Conservation (phyloP, 2,329 filamentous ascomycete species). For the Fusarium piperis region DNA sequence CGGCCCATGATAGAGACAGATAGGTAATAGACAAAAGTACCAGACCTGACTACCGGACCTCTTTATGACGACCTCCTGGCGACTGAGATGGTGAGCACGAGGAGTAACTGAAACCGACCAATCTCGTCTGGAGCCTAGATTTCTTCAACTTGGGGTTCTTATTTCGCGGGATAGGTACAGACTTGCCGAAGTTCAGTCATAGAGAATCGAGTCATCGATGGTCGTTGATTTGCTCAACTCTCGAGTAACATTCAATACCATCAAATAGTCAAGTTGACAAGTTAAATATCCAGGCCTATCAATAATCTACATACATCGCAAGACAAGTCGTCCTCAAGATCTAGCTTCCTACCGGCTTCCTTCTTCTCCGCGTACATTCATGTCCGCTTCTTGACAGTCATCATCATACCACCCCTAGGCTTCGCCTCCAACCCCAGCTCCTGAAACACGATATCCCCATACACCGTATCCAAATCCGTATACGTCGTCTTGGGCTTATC, state of each 20-base stretch:
- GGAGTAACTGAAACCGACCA: not conserved
- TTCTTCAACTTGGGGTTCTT: not conserved
- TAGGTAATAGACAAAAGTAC: constrained; percentile 9
- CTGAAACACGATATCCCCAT: constrained; percentile 38
- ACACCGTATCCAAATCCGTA: constrained; percentile 38
- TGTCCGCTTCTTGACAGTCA: constrained; percentile 25
- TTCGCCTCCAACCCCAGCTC: constrained; percentile 33
- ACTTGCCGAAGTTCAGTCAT: not conserved
- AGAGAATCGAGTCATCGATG: not conserved
- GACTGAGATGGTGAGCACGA: too few species aligned
- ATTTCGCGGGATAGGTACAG: not conserved
- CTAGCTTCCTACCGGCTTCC: not conserved
- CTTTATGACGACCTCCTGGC: not conserved
- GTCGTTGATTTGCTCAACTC: not conserved
- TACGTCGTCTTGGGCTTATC: constrained; percentile 20
- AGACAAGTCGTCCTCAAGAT: not conserved
- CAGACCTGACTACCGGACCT: not conserved
- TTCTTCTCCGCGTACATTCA: not conserved
- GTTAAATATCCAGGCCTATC: not conserved
- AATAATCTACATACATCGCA: not conserved
- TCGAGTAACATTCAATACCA: not conserved
- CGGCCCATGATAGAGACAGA: not conserved
- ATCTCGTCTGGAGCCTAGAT: too few species aligned
- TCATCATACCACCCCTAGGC: constrained; percentile 36
- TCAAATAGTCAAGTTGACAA: not conserved